Percentiles rank a stretch among this genome's conserved stretches.
Evolutionary conservation across 2,329 filamentous ascomycete genomes (phyloP).

Genomic region (Alternaria hordeiaustralica): DNA sequence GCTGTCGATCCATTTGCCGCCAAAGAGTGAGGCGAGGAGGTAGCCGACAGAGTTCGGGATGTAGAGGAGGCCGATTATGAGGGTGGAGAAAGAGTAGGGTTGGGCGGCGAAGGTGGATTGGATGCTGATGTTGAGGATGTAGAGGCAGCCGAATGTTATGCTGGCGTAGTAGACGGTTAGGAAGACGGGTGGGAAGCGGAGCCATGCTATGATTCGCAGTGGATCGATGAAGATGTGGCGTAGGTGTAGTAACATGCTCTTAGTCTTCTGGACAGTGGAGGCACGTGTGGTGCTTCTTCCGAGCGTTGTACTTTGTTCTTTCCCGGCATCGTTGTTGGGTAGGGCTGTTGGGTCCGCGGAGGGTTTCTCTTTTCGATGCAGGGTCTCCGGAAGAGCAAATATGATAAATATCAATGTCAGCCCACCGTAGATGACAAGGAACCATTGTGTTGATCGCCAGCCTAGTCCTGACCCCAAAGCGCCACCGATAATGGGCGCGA

Average conservation of each 20-base stretch:
- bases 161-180: conserved; percentile 50
- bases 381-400: conserved; percentile 47
- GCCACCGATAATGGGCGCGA: conserved; percentile 50
- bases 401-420: conserved; percentile 40
- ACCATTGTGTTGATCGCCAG: conserved; percentile 51
- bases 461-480: conserved; percentile 40
- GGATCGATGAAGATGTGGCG: conserved; percentile 50
- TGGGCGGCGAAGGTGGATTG: conserved; percentile 42
- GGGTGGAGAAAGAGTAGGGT: conserved; percentile 46
- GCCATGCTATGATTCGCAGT: conserved; percentile 46
- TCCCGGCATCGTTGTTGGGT: conserved; percentile 6
- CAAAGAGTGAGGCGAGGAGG: conserved; percentile 42
- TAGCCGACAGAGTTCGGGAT: conserved; percentile 49
- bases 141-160: conserved; percentile 49
- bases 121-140: conserved; percentile 51
- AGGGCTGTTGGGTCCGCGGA: conserved; percentile 1
- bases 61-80: conserved; percentile 49
- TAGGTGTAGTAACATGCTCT: conserved; percentile 31
- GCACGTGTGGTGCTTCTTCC: conserved; percentile 41
- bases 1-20: conserved; percentile 49
- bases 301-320: conserved; percentile 23
- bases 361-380: conserved; percentile 17
- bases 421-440: conserved; percentile 47
- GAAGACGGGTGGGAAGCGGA: conserved; percentile 48
- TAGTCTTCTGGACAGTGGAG: conserved; percentile 43